Conservation (phyloP, 2,329 filamentous ascomycete species). For the Mycosphaerelloides madeirae region DNA sequence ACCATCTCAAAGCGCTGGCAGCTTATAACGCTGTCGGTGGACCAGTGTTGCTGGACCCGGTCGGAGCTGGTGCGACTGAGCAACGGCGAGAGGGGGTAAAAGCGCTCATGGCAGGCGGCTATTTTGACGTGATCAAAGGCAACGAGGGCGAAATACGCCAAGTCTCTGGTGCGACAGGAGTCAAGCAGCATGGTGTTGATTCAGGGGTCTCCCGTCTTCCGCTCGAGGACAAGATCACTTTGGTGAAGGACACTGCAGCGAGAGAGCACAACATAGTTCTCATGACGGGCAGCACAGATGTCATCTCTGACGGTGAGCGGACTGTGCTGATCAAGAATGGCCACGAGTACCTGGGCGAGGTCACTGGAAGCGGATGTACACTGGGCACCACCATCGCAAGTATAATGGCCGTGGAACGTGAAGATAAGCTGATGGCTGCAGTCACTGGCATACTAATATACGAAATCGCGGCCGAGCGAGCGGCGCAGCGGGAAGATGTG, state of each 20-base stretch:
- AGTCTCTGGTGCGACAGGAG: constrained; percentile 55
- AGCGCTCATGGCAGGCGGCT: constrained; percentile 65
- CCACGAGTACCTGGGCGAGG: constrained; percentile 62
- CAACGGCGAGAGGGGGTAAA: constrained; percentile 68
- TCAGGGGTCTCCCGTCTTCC: constrained; percentile 56
- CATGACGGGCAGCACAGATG: constrained; percentile 75
- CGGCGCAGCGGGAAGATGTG: constrained; percentile 56
- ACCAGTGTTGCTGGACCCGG: constrained; percentile 81
- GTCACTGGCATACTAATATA: constrained; percentile 71
- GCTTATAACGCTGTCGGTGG: constrained; percentile 76
- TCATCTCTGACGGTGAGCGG: constrained; percentile 67
- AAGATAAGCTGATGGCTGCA: constrained; percentile 66
- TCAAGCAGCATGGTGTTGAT: constrained; percentile 76
- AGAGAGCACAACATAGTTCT: constrained; percentile 69
- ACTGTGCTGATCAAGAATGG: constrained; percentile 72
- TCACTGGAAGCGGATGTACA: constrained; percentile 76
- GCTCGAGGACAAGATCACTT: constrained; percentile 51
- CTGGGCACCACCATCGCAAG: constrained; percentile 77
- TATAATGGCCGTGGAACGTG: constrained; percentile 59
- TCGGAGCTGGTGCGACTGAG: constrained; percentile 78
- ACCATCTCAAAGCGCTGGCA: constrained; percentile 67
- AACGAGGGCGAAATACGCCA: constrained; percentile 85
- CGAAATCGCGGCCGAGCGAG: constrained; percentile 70
- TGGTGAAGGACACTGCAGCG: constrained; percentile 63
- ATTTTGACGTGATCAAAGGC: constrained; percentile 86